Evolutionary conservation across 2,329 filamentous ascomycete genomes (phyloP).

Genomic region (Chrysoporthe cubensis): DNA sequence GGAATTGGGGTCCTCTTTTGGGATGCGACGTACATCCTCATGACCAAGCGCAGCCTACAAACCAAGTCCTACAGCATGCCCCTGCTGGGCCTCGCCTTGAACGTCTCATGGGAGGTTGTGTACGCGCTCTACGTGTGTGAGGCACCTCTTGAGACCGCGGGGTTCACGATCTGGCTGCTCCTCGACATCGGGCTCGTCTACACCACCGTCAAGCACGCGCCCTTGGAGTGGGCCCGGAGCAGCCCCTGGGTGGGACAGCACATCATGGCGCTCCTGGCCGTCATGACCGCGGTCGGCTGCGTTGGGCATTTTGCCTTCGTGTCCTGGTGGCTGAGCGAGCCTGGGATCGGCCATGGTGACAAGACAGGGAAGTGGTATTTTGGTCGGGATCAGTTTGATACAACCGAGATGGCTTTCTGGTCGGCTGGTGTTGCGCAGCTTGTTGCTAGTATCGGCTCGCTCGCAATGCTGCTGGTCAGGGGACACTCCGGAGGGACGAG

Average conservation of each 20-base stretch:
- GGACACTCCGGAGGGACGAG: conserved; percentile 53
- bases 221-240: conserved; percentile 44
- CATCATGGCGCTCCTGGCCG: conserved; percentile 42
- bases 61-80: conserved; percentile 56
- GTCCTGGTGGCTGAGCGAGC: conserved; percentile 51
- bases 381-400: conserved; percentile 47
- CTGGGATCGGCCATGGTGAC: conserved; percentile 45
- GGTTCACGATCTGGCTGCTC: conserved; percentile 53
- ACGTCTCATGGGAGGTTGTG: conserved; percentile 57
- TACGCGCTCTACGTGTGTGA: conserved; percentile 53
- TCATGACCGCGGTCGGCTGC: conserved; percentile 43
- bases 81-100: conserved; percentile 50
- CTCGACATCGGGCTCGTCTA: conserved; percentile 54
- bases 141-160: conserved; percentile 45
- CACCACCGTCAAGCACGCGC: conserved; percentile 48
- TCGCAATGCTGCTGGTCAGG: conserved; percentile 50
- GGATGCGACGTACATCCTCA: conserved; percentile 51
- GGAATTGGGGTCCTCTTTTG: conserved; percentile 45
- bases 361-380: conserved; percentile 51
- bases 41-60: conserved; percentile 48
- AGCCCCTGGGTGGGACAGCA: conserved; percentile 48
- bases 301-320: conserved; percentile 48
- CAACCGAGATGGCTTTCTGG: conserved; percentile 55
- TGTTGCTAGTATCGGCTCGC: conserved; percentile 43
- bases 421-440: conserved; percentile 50